A percentile compares a stretch with the other conserved stretches of the same genome.
These are phyloP conservation scores for Phytophthora aleatoria DNA, from an alignment of 352 stramenopile species.

Conservation along the genomic window DNA sequence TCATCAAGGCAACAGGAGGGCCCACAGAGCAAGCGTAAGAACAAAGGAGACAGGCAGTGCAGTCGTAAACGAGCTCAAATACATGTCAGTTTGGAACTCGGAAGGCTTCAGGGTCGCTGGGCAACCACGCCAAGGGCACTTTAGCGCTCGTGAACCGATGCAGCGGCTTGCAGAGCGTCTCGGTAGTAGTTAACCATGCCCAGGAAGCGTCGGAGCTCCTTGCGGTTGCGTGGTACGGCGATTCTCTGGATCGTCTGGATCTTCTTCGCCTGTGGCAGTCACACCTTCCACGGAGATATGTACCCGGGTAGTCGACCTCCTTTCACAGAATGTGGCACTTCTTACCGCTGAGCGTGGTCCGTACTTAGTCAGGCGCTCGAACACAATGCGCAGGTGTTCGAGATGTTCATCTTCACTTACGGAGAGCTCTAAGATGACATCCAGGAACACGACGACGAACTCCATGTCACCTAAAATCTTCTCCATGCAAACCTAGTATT, in stretches of 20 bases:
- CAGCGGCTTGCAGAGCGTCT: conserved; percentile 9
- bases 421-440: conserved; percentile 11
- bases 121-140: conserved; percentile 3
- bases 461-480: conserved; percentile 3
- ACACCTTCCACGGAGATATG: background rate
- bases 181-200: conserved; percentile 23
- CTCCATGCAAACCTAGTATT: conserved; percentile 11
- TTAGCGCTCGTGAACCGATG: conserved; percentile 1
- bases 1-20: too few relatives aligned
- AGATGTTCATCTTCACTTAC: conserved; percentile 2
- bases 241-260: conserved; percentile 1
- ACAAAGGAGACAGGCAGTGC: too few relatives aligned
- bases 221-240: background rate
- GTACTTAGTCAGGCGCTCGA: background rate
- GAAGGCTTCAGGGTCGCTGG: background rate
- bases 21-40: too few relatives aligned
- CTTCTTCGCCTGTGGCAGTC: background rate
- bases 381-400: background rate
- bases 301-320: background rate
- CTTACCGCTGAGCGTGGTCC: background rate
- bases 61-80: too few relatives aligned
- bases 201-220: conserved; percentile 10
- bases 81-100: background rate
- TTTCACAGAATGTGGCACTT: background rate
- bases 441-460: conserved; percentile 10